Evolutionary conservation across 2,329 filamentous ascomycete species (phyloP).

Genomic region (Teratosphaeria gauchensis): DNA sequence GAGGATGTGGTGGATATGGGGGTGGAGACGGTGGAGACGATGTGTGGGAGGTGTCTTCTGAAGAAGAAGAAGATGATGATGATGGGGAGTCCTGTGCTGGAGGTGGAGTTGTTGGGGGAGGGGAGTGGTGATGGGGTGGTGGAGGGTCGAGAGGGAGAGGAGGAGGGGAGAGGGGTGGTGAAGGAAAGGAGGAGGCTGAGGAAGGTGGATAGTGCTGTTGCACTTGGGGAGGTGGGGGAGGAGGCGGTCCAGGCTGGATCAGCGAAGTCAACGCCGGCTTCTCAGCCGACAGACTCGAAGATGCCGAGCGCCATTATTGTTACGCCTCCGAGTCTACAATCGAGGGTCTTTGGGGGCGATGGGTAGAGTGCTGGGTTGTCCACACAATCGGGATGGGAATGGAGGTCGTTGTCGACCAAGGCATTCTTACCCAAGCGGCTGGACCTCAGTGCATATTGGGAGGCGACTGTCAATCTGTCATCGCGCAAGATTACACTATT

Average conservation of each 20-base stretch:
- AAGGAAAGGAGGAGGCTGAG: not conserved
- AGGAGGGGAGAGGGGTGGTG: not conserved
- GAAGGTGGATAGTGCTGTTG: not conserved
- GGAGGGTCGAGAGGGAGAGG: not conserved
- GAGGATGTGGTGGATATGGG: conserved; percentile 5
- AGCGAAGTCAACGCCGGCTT: not conserved
- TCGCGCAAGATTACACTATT: too few species aligned
- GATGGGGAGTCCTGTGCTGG: not conserved
- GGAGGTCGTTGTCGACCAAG: too few species aligned
- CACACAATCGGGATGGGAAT: too few species aligned
- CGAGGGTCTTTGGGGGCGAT: conserved; percentile 1
- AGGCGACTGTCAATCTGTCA: too few species aligned
- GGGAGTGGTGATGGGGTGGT: not conserved
- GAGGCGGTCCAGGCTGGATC: not conserved
- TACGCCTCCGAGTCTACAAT: conserved; percentile 1
- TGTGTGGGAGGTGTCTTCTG: not conserved
- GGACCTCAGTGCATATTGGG: too few species aligned
- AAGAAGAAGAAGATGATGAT: not conserved
- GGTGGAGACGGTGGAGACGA: not conserved
- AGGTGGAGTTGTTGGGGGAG: not conserved
- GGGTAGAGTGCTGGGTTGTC: not conserved
- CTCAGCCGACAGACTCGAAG: not conserved
- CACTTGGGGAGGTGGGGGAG: not conserved
- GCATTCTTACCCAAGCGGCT: too few species aligned
- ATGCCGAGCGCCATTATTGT: not conserved